Percentiles rank a stretch among this genome's conserved stretches.
phyloP scores from a whole-genome alignment of 202 grass and related monocot species.

The Zoysia matrella region DNA sequence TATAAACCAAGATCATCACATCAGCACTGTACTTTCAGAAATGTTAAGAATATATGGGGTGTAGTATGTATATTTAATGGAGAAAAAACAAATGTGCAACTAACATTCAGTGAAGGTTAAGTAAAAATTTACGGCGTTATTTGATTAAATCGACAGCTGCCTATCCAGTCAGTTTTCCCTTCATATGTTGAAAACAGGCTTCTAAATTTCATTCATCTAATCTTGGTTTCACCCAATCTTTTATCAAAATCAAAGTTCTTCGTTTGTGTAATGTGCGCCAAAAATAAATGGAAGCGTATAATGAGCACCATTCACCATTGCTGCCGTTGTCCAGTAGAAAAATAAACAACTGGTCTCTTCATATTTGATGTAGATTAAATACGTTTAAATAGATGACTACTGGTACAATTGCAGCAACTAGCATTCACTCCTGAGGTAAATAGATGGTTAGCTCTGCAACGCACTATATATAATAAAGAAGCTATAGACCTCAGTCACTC shows the following conservation, averaged over 20 bases:
- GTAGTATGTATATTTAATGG: neutral
- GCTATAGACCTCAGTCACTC: constrained; percentile 5
- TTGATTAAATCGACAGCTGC: neutral
- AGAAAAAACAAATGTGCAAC: neutral
- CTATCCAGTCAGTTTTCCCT: neutral
- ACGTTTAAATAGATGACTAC: neutral
- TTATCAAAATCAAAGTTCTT: neutral
- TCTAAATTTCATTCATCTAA: neutral
- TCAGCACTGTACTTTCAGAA: neutral
- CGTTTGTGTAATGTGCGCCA: neutral
- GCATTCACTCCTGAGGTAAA: too few species aligned
- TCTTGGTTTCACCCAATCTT: neutral
- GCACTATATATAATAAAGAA: constrained; percentile 13
- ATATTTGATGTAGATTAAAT: constrained; percentile 6
- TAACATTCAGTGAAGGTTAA: neutral
- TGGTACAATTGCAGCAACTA: too few species aligned
- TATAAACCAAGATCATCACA: constrained; percentile 33
- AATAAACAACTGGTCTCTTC: neutral
- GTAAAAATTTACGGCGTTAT: neutral
- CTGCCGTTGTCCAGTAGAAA: neutral
- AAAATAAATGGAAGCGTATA: neutral
- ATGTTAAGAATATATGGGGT: neutral
- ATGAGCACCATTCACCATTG: neutral
- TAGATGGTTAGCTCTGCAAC: too few species aligned
- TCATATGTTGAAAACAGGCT: neutral